Conservation (phyloP, 495 filamentous ascomycete species). For the Aspergillus panamensis region DNA sequence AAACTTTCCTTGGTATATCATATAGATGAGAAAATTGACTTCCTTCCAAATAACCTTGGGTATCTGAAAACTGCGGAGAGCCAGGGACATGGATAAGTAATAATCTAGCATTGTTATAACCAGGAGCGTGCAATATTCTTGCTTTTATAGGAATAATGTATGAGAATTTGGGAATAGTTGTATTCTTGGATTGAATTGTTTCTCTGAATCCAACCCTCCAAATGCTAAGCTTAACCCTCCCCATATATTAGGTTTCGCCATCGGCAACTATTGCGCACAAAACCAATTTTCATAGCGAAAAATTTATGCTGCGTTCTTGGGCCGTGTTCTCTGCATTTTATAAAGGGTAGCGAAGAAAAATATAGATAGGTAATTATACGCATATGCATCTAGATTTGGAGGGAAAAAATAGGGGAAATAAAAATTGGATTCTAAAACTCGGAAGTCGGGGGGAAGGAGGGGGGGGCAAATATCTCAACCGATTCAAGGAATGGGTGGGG, state of each 20-base stretch:
- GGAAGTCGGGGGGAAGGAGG: too few species aligned
- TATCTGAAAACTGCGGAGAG: background rate
- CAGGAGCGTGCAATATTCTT: too few species aligned
- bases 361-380: too few species aligned
- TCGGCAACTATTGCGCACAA: slow-evolving; percentile 4
- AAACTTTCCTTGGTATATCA: background rate
- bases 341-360: too few species aligned
- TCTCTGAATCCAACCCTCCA: background rate
- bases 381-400: too few species aligned
- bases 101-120: too few species aligned
- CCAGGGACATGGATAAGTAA: background rate
- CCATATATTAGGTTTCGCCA: slow-evolving; percentile 7
- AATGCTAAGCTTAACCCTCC: background rate
- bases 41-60: background rate
- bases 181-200: background rate
- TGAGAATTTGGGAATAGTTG: too few species aligned
- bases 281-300: background rate
- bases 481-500: background rate
- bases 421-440: too few species aligned
- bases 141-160: too few species aligned
- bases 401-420: too few species aligned
- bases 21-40: background rate
- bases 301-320: background rate
- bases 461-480: too few species aligned
- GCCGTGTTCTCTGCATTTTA: too few species aligned